Evolutionary conservation across 2,329 filamentous ascomycete genomes (phyloP).

Genomic region (Verticillium zaregamsianum): DNA sequence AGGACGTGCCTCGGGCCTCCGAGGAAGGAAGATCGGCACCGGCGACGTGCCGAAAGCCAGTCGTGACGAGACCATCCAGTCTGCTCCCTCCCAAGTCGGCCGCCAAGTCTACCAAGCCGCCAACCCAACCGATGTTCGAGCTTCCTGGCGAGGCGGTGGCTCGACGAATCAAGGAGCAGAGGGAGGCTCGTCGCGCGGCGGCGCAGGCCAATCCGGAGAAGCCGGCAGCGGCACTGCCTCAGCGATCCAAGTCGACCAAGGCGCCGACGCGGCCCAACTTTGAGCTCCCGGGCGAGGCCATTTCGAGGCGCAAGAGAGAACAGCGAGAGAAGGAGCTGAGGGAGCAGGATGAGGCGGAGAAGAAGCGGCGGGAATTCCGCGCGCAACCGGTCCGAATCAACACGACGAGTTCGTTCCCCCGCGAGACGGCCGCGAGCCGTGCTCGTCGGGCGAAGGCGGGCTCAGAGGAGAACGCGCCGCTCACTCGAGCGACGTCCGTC

Average conservation of each 20-base stretch:
- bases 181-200: conserved; percentile 47
- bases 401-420: conserved; percentile 37
- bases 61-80: conserved; percentile 30
- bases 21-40: conserved; percentile 20
- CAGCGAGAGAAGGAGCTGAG: conserved; percentile 50
- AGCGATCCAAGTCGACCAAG: conserved; percentile 46
- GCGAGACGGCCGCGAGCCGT: conserved; percentile 55
- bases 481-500: neutral
- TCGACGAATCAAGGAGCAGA: conserved; percentile 52
- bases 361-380: conserved; percentile 59
- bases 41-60: conserved; percentile 15
- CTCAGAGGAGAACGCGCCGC: conserved; percentile 4
- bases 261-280: conserved; percentile 52
- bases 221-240: conserved; percentile 25
- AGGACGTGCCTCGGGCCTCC: neutral
- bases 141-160: conserved; percentile 60
- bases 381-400: conserved; percentile 51
- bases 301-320: conserved; percentile 52
- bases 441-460: conserved; percentile 44
- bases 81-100: conserved; percentile 41
- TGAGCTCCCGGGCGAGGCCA: conserved; percentile 60
- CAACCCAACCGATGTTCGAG: conserved; percentile 54
- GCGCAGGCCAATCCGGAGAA: conserved; percentile 16
- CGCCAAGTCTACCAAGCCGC: conserved; percentile 48
- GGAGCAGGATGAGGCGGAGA: conserved; percentile 56